Percentiles rank a stretch among this genome's conserved stretches.
Conservation (phyloP, 805 yeast species). For the Kodamaea lidongshanica region DNA sequence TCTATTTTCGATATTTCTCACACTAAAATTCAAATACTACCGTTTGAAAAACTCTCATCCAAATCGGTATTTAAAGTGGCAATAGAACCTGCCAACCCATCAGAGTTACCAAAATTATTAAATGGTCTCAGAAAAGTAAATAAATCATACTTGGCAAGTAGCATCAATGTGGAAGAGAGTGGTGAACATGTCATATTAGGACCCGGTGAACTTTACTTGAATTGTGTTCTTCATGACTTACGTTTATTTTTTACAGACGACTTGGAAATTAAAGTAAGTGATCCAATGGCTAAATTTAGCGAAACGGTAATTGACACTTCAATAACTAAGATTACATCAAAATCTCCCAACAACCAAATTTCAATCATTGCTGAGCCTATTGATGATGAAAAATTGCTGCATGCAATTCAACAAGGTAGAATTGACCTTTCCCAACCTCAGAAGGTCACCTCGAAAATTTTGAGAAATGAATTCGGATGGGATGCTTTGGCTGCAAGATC, state of each 20-base stretch:
- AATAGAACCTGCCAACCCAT: slow-evolving; percentile 73
- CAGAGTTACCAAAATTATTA: slow-evolving; percentile 67
- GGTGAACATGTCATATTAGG: slow-evolving; percentile 82
- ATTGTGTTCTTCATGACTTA: slow-evolving; percentile 73
- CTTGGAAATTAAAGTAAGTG: slow-evolving; percentile 74
- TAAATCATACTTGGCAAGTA: slow-evolving; percentile 59
- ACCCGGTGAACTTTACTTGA: slow-evolving; percentile 83
- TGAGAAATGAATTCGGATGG: slow-evolving; percentile 63
- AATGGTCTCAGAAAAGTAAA: slow-evolving; percentile 62
- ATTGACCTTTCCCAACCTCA: slow-evolving; percentile 30
- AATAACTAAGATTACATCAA: slow-evolving; percentile 57
- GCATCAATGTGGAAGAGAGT: slow-evolving; percentile 74
- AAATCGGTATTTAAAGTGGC: slow-evolving; percentile 72
- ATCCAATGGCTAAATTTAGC: slow-evolving; percentile 71
- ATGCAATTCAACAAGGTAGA: slow-evolving; percentile 50
- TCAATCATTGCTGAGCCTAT: slow-evolving; percentile 76
- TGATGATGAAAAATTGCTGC: slow-evolving; percentile 41
- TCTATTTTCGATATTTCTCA: slow-evolving; percentile 38
- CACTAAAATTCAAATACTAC: slow-evolving; percentile 22
- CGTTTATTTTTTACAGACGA: slow-evolving; percentile 52
- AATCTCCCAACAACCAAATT: slow-evolving; percentile 49
- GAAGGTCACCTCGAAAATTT: slow-evolving; percentile 45
- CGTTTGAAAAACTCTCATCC: slow-evolving; percentile 2
- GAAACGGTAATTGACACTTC: slow-evolving; percentile 71
- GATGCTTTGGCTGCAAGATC: slow-evolving; percentile 80